phyloP scores from a whole-genome alignment of 2,329 filamentous ascomycete genomes.

The Aspergillaceae sp. region DNA sequence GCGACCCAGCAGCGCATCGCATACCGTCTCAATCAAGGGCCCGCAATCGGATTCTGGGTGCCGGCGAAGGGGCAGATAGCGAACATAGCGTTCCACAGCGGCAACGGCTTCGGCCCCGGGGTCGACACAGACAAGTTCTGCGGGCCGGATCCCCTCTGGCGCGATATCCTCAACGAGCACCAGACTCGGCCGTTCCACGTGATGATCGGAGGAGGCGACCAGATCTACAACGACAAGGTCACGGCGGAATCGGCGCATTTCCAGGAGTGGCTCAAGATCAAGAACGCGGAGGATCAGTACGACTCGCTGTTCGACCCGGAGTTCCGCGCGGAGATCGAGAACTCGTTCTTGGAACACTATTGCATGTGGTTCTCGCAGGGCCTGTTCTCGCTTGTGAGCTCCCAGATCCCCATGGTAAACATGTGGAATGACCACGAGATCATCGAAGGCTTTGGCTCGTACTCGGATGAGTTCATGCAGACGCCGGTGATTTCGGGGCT shows the following conservation, averaged over 20 bases:
- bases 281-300: constrained; percentile 71
- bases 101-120: constrained; percentile 84
- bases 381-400: constrained; percentile 81
- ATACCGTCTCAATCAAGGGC: constrained; percentile 90
- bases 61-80: constrained; percentile 75
- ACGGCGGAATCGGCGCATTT: constrained; percentile 68
- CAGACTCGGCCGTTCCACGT: constrained; percentile 91
- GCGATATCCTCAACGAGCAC: constrained; percentile 87
- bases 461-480: constrained; percentile 83
- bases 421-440: constrained; percentile 95
- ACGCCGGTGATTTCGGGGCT: constrained; percentile 83
- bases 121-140: constrained; percentile 72
- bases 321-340: constrained; percentile 81
- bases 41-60: constrained; percentile 88
- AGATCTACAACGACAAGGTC: constrained; percentile 88
- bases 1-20: constrained; percentile 75
- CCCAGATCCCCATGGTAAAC: constrained; percentile 96
- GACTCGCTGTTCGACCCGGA: constrained; percentile 66
- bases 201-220: constrained; percentile 95
- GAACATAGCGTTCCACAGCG: constrained; percentile 99
- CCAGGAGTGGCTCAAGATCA: constrained; percentile 73
- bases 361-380: constrained; percentile 95
- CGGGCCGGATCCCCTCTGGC: constrained; percentile 93
- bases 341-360: constrained; percentile 81
- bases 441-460: constrained; percentile 87